Evolutionary conservation across 306 rosid genomes (phyloP).

Genomic region (Prosopis cineraria): DNA sequence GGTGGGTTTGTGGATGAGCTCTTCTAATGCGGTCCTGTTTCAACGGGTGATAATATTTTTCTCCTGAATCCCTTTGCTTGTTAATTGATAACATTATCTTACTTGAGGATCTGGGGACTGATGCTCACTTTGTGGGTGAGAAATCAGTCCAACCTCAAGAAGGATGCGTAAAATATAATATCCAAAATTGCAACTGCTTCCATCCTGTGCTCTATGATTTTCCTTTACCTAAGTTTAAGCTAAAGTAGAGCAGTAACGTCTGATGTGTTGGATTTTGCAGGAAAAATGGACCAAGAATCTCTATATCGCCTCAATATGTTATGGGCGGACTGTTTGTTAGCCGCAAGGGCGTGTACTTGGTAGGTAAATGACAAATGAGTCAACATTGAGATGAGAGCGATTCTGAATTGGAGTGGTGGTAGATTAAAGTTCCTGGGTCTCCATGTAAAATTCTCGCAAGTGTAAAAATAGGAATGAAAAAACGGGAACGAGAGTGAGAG

Average conservation of each 20-base stretch:
- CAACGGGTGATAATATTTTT: not conserved
- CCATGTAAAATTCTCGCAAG: constrained; percentile 32
- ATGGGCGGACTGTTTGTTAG: constrained; percentile 91
- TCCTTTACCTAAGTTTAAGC: not conserved
- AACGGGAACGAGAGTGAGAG: constrained; percentile 34
- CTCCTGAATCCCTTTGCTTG: not conserved
- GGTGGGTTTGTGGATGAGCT: not conserved
- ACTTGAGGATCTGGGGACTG: not conserved
- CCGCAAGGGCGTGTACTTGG: constrained; percentile 43
- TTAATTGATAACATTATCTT: not conserved
- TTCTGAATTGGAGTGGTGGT: constrained; percentile 28
- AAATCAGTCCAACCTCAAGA: not conserved
- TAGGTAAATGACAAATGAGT: constrained; percentile 37
- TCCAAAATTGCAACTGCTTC: not conserved
- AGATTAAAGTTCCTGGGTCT: constrained; percentile 26
- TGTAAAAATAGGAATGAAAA: constrained; percentile 37
- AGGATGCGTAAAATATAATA: not conserved
- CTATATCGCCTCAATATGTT: constrained; percentile 88
- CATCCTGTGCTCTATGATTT: not conserved
- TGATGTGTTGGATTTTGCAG: constrained; percentile 49
- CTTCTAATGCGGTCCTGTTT: constrained; percentile 9
- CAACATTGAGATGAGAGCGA: constrained; percentile 35
- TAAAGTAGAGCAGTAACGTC: not conserved
- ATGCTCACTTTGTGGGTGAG: constrained; percentile 5
- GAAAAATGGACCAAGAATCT: constrained; percentile 95